Percentiles rank a stretch among this genome's conserved stretches.
Conservation (phyloP, 106 monocot species). For the Platanthera guangdongensis region DNA sequence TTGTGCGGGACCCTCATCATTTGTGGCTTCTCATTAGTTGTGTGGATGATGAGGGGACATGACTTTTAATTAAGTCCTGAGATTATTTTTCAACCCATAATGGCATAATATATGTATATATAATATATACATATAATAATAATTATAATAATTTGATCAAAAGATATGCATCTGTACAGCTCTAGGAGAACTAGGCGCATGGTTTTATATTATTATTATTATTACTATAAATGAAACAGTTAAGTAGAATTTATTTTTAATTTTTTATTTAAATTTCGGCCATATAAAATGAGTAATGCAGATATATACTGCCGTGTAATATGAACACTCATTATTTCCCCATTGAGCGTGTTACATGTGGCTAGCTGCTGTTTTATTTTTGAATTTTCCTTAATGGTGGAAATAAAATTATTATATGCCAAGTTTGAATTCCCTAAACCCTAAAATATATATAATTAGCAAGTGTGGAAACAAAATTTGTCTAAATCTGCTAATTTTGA, state of each 20-base stretch:
- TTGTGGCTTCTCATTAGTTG: no score
- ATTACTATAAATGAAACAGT: background rate
- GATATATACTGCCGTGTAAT: background rate
- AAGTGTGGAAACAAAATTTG: background rate
- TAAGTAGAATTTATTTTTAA: background rate
- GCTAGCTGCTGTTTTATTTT: background rate
- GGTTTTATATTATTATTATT: background rate
- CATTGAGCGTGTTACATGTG: background rate
- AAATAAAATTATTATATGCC: background rate
- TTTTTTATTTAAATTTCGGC: background rate
- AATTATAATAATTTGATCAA: background rate
- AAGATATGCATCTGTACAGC: background rate
- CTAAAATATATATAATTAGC: background rate
- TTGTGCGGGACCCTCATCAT: no score
- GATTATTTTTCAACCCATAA: no score
- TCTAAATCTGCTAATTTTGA: background rate
- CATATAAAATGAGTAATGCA: background rate
- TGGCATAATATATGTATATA: no score
- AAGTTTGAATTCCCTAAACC: slow-evolving; percentile 1
- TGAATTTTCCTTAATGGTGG: background rate
- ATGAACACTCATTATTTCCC: background rate
- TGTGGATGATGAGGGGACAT: no score
- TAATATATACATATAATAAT: no score
- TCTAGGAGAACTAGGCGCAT: slow-evolving; percentile 1
- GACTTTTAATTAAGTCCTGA: no score